Conservation (phyloP, 257 asterid genomes). For the Craterostigma plantagineum region DNA sequence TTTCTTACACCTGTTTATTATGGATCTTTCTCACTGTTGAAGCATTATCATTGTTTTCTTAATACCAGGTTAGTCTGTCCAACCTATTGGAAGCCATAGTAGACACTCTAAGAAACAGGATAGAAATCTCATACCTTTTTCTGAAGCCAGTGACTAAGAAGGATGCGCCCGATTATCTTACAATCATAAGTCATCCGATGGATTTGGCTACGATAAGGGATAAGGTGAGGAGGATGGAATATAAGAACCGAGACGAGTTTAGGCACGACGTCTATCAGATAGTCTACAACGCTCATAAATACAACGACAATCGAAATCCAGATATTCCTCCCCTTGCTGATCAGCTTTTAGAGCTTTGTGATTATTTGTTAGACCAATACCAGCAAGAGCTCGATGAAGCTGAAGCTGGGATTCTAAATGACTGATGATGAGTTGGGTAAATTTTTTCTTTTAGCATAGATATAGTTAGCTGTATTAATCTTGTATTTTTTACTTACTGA, state of each 20-base stretch:
- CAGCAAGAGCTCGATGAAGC: constrained; percentile 46
- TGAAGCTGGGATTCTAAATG: constrained; percentile 64
- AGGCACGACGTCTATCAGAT: constrained; percentile 78
- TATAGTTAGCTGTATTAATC: too few species aligned
- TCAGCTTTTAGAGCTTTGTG: constrained; percentile 88
- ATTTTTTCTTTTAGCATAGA: neutral
- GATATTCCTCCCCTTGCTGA: constrained; percentile 97
- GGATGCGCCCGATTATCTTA: constrained; percentile 82
- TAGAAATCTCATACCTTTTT: constrained; percentile 59
- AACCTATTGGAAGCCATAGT: constrained; percentile 60
- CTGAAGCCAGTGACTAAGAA: constrained; percentile 79
- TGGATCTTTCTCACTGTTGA: constrained; percentile 1
- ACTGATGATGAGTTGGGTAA: constrained; percentile 4
- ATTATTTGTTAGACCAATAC: constrained; percentile 42
- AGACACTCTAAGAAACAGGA: constrained; percentile 46
- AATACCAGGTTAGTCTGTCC: constrained; percentile 67
- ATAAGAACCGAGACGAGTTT: constrained; percentile 68
- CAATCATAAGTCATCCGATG: constrained; percentile 56
- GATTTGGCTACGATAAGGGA: constrained; percentile 78
- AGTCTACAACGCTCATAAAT: constrained; percentile 64
- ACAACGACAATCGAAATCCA: constrained; percentile 73
- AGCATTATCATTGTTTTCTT: constrained; percentile 5
- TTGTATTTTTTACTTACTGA: too few species aligned
- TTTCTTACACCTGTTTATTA: neutral
- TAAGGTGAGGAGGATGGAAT: constrained; percentile 52